phyloP scores from a whole-genome alignment of 257 asterid genomes.

The Ballota nigra region DNA sequence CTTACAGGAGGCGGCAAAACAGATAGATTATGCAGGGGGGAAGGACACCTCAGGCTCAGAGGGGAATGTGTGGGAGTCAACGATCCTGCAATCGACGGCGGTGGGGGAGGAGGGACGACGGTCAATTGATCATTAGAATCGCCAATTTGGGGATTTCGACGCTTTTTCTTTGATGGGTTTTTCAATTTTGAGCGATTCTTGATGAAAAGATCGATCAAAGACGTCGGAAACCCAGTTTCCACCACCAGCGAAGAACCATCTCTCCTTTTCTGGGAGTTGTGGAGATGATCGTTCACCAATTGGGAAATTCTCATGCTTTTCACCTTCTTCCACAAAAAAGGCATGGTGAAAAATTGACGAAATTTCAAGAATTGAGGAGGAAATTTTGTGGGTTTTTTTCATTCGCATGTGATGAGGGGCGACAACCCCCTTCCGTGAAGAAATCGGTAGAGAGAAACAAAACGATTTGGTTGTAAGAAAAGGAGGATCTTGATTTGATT shows the following conservation, averaged over 20 bases:
- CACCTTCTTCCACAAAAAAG: conserved; percentile 68
- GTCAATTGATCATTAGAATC: conserved; percentile 9
- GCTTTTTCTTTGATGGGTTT: conserved; percentile 40
- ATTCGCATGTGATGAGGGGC: not conserved
- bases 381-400: not conserved
- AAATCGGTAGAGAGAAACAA: not conserved
- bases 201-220: conserved; percentile 71
- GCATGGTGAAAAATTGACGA: conserved; percentile 34
- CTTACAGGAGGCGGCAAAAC: not conserved
- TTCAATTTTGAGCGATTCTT: conserved; percentile 64
- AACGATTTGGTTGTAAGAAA: not conserved
- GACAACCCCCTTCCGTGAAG: not conserved
- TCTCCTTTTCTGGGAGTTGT: conserved; percentile 51
- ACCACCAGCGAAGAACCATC: conserved; percentile 68
- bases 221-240: conserved; percentile 81
- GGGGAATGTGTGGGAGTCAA: not conserved
- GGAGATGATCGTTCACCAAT: conserved; percentile 63
- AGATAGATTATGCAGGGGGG: conserved; percentile 14
- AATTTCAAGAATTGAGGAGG: not conserved
- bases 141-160: not conserved
- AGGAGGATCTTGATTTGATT: not conserved
- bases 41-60: not conserved
- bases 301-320: conserved; percentile 46
- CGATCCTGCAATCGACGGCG: conserved; percentile 17
- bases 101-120: not conserved